phyloP scores from a whole-genome alignment of 345 rosid genomes.

The Eucalyptus coolabah region DNA sequence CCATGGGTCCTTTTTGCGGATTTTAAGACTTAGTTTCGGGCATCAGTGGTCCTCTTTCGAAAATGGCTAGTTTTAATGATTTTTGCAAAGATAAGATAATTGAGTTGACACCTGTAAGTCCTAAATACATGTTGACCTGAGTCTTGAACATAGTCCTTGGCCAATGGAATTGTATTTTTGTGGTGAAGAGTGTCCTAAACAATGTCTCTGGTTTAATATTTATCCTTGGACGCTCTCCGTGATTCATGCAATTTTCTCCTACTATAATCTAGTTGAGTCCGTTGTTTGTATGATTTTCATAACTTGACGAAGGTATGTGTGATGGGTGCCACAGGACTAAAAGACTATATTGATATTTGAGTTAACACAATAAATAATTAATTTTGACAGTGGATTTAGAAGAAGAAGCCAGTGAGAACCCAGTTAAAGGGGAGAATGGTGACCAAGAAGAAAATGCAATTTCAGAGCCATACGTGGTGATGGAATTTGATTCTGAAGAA shows the following conservation, averaged over 20 bases:
- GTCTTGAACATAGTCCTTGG: not conserved
- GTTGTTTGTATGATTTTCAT: not conserved
- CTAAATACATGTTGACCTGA: not conserved
- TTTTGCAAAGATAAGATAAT: not conserved
- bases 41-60: not conserved
- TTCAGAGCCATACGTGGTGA: slow-evolving; percentile 54
- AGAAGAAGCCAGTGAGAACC: slow-evolving; percentile 14
- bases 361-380: not conserved
- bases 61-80: not conserved
- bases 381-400: slow-evolving; percentile 35
- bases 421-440: slow-evolving; percentile 17
- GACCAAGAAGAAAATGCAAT: slow-evolving; percentile 18
- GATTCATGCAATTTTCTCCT: not conserved
- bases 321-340: not conserved
- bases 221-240: not conserved
- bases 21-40: not conserved
- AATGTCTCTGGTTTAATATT: not conserved
- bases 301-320: not conserved
- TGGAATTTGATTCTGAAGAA: slow-evolving; percentile 75
- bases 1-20: not conserved
- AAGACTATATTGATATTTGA: not conserved
- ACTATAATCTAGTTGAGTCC: not conserved
- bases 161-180: not conserved
- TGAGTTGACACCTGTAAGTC: not conserved
- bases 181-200: not conserved